phyloP scores from a whole-genome alignment of 352 stramenopile genomes.

The Phytopythium ostracodes region DNA sequence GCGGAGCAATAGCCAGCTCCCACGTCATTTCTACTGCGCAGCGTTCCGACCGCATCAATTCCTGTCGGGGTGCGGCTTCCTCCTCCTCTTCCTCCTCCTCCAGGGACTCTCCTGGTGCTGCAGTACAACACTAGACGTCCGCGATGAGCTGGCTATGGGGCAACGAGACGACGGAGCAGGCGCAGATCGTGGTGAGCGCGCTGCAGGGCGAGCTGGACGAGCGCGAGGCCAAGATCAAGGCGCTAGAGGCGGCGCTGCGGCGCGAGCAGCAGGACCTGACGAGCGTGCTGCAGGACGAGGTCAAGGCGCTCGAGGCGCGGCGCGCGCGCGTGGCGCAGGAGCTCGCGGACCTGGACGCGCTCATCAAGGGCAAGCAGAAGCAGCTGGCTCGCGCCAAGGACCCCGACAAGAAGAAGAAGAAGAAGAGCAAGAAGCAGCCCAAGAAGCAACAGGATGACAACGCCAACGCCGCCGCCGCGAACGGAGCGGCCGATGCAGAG shows the following conservation, averaged over 20 bases:
- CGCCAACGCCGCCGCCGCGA: not conserved
- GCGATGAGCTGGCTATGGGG: constrained; percentile 80
- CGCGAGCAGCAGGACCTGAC: constrained; percentile 74
- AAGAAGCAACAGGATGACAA: constrained; percentile 12
- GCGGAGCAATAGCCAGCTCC: not conserved
- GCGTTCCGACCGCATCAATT: not conserved
- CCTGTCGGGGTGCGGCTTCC: too few relatives aligned
- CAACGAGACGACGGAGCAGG: constrained; percentile 83
- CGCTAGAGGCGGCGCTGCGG: constrained; percentile 64
- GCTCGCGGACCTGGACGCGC: constrained; percentile 38
- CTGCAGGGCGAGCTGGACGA: constrained; percentile 79
- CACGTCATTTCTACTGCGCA: constrained; percentile 2
- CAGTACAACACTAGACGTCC: too few relatives aligned
- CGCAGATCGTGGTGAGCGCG: constrained; percentile 79
- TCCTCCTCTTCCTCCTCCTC: too few relatives aligned
- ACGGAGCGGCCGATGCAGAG: not conserved
- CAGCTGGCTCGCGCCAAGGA: constrained; percentile 49
- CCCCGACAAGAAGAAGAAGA: constrained; percentile 37
- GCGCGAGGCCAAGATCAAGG: constrained; percentile 77
- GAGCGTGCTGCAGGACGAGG: constrained; percentile 50
- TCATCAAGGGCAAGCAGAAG: constrained; percentile 64
- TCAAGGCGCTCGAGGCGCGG: constrained; percentile 60
- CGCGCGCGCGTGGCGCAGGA: constrained; percentile 34
- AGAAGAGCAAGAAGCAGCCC: constrained; percentile 27
- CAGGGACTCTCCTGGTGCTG: too few relatives aligned